Conservation (phyloP, 1,284 basidiomycete species). For the Boletus semigastroideus region DNA sequence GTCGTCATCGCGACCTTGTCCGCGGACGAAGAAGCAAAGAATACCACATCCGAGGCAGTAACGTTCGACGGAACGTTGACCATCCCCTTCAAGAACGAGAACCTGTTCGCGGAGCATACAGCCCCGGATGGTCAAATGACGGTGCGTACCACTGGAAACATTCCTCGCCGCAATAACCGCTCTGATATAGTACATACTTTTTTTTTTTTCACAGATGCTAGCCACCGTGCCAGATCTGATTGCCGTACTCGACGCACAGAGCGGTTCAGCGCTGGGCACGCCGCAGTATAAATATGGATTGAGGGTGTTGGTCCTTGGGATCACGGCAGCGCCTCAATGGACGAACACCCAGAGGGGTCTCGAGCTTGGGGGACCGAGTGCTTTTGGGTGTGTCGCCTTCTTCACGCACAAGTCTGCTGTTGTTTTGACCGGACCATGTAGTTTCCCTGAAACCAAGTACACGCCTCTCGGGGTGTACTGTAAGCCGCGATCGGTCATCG, state of each 20-base stretch:
- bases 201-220: conserved; percentile 32
- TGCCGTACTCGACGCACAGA: conserved; percentile 55
- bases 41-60: conserved; percentile 5
- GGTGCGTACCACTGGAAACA: conserved; percentile 9
- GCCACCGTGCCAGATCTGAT: conserved; percentile 61
- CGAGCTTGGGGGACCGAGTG: conserved; percentile 48
- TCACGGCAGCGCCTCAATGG: conserved; percentile 59
- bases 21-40: conserved; percentile 28
- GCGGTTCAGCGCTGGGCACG: conserved; percentile 52
- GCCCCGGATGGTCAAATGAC: conserved; percentile 29
- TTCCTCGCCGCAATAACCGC: background rate
- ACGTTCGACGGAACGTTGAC: conserved; percentile 30
- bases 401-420: background rate
- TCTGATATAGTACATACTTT: conserved; percentile 5
- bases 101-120: conserved; percentile 45
- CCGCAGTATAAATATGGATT: conserved; percentile 53
- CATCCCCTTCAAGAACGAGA: conserved; percentile 66
- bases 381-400: conserved; percentile 30
- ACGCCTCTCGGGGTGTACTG: conserved; percentile 36
- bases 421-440: conserved; percentile 15
- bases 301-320: conserved; percentile 54
- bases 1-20: conserved; percentile 41
- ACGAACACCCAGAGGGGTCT: conserved; percentile 50
- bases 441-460: conserved; percentile 35
- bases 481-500: conserved; percentile 38